phyloP scores from a whole-genome alignment of 192 early-diverging fungal species.

The Mortierella antarctica region DNA sequence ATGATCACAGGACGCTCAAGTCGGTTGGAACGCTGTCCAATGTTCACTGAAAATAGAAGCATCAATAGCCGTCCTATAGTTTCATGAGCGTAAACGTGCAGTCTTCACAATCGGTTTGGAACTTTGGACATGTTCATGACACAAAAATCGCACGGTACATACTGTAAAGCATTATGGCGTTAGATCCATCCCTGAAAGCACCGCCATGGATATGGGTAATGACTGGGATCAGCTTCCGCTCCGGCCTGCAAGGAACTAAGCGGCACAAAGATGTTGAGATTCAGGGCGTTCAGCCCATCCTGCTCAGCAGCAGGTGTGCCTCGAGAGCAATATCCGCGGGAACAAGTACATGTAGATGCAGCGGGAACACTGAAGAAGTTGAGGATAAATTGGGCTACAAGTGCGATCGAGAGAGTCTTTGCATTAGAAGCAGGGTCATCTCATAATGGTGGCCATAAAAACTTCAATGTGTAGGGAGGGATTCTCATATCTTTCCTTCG shows the following conservation, averaged over 20 bases:
- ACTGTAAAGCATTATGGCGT: conserved; percentile 27
- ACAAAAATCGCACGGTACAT: not conserved
- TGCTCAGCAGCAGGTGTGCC: conserved; percentile 8
- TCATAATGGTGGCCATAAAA: too few species aligned
- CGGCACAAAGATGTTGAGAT: conserved; percentile 36
- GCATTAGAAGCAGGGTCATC: too few species aligned
- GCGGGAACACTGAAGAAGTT: not conserved
- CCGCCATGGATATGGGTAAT: conserved; percentile 37
- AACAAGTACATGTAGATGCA: not conserved
- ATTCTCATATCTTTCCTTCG: conserved; percentile 18
- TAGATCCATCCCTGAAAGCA: conserved; percentile 18
- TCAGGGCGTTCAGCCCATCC: conserved; percentile 12
- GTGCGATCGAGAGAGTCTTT: not conserved
- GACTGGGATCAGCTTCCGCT: conserved; percentile 12
- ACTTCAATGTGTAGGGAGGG: too few species aligned
- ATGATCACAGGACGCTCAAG: conserved; percentile 49
- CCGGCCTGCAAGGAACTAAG: not conserved
- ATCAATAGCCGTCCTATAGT: conserved; percentile 17
- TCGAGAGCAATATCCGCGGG: not conserved
- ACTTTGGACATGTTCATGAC: not conserved
- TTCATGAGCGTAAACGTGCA: not conserved
- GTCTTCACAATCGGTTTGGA: not conserved
- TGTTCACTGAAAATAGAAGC: not conserved
- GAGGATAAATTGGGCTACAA: conserved; percentile 21
- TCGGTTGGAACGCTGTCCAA: conserved; percentile 29